These are phyloP conservation scores for Glaciozyma martinii DNA, from an alignment of 768 basidiomycete genomes.

Conservation along the genomic window DNA sequence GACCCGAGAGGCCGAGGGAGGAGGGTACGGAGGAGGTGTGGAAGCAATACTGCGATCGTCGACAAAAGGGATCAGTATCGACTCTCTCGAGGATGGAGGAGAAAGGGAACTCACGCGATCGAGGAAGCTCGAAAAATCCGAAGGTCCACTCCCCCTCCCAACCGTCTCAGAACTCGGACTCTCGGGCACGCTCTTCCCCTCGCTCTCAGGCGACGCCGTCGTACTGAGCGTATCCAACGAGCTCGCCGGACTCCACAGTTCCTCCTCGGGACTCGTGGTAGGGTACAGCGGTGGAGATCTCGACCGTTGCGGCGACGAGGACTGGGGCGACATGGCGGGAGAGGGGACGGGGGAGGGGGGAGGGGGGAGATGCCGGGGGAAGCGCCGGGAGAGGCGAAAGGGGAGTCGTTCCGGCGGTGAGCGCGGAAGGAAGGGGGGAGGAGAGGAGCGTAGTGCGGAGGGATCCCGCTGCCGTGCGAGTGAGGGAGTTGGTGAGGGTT, in stretches of 20 bases:
- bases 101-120: slow-evolving; percentile 13
- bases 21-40: slow-evolving; percentile 2
- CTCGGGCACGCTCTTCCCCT: slow-evolving; percentile 10
- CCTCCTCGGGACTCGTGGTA: not conserved
- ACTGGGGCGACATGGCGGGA: not conserved
- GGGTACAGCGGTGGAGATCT: slow-evolving; percentile 2
- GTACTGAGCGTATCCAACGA: not conserved
- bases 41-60: slow-evolving; percentile 26
- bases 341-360: not conserved
- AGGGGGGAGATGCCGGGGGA: too few relatives aligned
- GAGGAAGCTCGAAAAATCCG: slow-evolving; percentile 27
- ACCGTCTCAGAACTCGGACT: not conserved
- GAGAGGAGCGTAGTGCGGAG: slow-evolving; percentile 15
- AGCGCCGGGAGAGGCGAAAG: slow-evolving; percentile 16
- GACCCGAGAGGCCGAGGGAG: slow-evolving; percentile 14
- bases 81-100: too few relatives aligned
- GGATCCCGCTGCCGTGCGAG: not conserved
- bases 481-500: not conserved
- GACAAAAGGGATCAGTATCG: not conserved
- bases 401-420: slow-evolving; percentile 1
- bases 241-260: not conserved
- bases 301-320: not conserved
- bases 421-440: slow-evolving; percentile 26
- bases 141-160: slow-evolving; percentile 13
- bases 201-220: slow-evolving; percentile 4